Percentiles rank a stretch among this genome's conserved stretches.
These are phyloP conservation scores for Kappamyces sp. DNA, from an alignment of 192 early-diverging fungal species.

Conservation along the genomic window DNA sequence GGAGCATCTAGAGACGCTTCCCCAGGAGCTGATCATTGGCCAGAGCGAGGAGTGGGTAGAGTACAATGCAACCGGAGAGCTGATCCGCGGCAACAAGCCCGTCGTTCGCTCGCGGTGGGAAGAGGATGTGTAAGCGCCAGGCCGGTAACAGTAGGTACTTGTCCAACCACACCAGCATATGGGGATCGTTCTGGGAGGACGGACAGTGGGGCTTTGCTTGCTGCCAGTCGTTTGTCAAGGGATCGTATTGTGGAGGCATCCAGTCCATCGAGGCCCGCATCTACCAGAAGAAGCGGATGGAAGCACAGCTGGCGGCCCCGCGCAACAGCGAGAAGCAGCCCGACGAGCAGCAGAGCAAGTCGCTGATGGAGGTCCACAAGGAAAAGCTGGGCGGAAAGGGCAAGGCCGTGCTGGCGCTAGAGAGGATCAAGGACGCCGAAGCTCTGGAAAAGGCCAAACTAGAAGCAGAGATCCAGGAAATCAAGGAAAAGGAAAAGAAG, in stretches of 20 bases:
- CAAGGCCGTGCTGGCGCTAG: constrained; percentile 19
- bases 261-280: constrained; percentile 60
- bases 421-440: constrained; percentile 54
- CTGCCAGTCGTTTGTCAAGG: constrained; percentile 72
- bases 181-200: constrained; percentile 94
- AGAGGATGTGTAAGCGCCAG: constrained; percentile 68
- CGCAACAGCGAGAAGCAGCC: background rate
- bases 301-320: constrained; percentile 23
- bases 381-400: constrained; percentile 24
- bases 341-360: background rate
- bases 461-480: constrained; percentile 42
- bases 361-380: constrained; percentile 17
- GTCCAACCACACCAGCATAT: constrained; percentile 81
- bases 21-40: constrained; percentile 82
- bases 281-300: constrained; percentile 23
- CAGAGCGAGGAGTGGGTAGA: constrained; percentile 95
- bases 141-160: constrained; percentile 41
- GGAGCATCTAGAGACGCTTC: constrained; percentile 84
- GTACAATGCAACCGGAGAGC: constrained; percentile 84
- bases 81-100: constrained; percentile 77
- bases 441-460: constrained; percentile 48
- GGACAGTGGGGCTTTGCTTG: constrained; percentile 96
- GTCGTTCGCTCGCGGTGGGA: constrained; percentile 77
- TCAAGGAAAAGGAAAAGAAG: constrained; percentile 24
- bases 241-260: constrained; percentile 82